phyloP scores from a whole-genome alignment of 2,329 filamentous ascomycete species.

The Scorias spongiosa region DNA sequence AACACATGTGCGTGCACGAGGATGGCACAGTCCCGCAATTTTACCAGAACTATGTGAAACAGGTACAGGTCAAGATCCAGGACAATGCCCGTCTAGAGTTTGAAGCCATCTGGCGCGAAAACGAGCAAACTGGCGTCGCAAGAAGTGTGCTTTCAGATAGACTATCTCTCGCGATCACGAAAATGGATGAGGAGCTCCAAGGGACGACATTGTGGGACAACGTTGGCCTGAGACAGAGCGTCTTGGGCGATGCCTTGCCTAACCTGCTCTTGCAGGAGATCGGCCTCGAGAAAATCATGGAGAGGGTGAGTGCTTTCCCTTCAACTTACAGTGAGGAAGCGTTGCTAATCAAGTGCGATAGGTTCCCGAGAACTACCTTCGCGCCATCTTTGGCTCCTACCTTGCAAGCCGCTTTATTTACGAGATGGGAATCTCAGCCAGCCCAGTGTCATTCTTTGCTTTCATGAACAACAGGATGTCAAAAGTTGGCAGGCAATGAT shows the following conservation, averaged over 20 bases:
- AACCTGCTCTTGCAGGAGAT: constrained; percentile 75
- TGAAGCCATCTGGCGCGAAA: constrained; percentile 94
- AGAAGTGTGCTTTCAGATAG: constrained; percentile 84
- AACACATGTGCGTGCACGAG: constrained; percentile 82
- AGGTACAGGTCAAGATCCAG: constrained; percentile 81
- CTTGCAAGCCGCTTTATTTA: constrained; percentile 93
- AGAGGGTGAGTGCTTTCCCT: constrained; percentile 42
- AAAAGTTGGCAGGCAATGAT: constrained; percentile 12
- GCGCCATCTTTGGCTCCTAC: constrained; percentile 91
- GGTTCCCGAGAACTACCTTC: constrained; percentile 82
- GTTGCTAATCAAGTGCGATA: constrained; percentile 14
- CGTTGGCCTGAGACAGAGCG: constrained; percentile 56
- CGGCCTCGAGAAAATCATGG: constrained; percentile 73
- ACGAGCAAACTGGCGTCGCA: constrained; percentile 62
- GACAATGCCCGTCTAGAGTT: constrained; percentile 89
- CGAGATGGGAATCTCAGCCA: constrained; percentile 79
- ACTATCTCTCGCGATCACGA: constrained; percentile 85
- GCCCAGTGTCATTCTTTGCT: constrained; percentile 96
- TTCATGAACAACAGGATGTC: constrained; percentile 46
- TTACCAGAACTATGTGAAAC: constrained; percentile 83
- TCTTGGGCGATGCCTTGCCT: constrained; percentile 75
- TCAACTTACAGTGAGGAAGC: neutral
- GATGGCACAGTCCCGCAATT: constrained; percentile 71
- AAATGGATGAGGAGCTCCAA: constrained; percentile 90
- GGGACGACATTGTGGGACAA: constrained; percentile 85